Conservation (phyloP, 306 rosid species). For the Luffa aegyptiaca region DNA sequence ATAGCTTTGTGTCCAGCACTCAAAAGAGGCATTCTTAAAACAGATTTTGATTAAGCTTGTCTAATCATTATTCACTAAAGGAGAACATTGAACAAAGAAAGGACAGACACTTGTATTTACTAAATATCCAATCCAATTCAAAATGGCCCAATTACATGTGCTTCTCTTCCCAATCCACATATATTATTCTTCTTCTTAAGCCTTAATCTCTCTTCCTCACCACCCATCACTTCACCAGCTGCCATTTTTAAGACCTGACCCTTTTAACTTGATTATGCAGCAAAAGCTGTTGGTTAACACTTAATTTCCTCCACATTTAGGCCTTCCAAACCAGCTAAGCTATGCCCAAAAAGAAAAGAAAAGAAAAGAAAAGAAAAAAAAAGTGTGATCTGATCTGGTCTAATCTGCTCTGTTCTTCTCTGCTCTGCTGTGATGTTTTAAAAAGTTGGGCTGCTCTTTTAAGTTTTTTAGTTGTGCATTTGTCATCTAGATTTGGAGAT, state of each 20-base stretch:
- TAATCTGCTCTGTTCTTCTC: neutral
- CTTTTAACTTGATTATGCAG: slow-evolving; percentile 8
- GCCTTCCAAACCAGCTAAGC: neutral
- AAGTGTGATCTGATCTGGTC: neutral
- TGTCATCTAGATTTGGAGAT: neutral
- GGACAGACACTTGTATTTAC: slow-evolving; percentile 8
- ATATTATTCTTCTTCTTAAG: neutral
- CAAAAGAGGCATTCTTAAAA: neutral
- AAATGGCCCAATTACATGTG: slow-evolving; percentile 9
- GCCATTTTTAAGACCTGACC: neutral
- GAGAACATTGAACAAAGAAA: slow-evolving; percentile 1
- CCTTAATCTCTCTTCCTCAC: neutral
- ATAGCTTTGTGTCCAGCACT: neutral
- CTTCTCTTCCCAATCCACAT: neutral
- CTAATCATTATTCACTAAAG: slow-evolving; percentile 12
- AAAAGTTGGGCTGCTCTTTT: neutral
- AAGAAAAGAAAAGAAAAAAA: neutral
- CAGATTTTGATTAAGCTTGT: slow-evolving; percentile 13
- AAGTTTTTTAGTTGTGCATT: neutral
- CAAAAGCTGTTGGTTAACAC: neutral
- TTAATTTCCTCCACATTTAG: neutral
- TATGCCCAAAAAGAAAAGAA: neutral
- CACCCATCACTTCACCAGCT: slow-evolving; percentile 7
- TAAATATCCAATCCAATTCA: neutral
- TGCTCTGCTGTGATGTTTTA: neutral